A percentile compares a stretch with the other conserved stretches of the same genome.
These are phyloP conservation scores for Pyrus betulifolia DNA, from an alignment of 306 rosid species.

Conservation along the genomic window DNA sequence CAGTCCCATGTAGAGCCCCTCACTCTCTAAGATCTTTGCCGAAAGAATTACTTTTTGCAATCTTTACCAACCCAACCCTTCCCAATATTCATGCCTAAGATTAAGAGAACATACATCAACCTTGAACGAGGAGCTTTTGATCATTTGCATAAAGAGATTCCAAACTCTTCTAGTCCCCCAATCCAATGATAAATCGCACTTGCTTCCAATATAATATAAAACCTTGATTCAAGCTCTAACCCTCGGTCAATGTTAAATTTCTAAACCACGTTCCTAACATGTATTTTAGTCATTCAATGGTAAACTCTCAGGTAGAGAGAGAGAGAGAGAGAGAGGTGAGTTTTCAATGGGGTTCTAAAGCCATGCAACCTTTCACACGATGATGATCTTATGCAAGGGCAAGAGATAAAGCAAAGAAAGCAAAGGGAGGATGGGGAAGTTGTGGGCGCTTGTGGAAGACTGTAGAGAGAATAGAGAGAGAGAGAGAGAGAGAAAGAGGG, in stretches of 20 bases:
- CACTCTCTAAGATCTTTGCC: slow-evolving; percentile 26
- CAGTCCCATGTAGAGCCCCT: too few species aligned
- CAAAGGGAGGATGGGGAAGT: slow-evolving; percentile 1
- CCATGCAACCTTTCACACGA: slow-evolving; percentile 79
- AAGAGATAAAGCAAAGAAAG: slow-evolving; percentile 12
- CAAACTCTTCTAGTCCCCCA: slow-evolving; percentile 49
- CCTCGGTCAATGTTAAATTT: background rate
- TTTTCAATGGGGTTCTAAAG: slow-evolving; percentile 31
- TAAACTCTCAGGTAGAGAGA: background rate
- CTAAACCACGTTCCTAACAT: slow-evolving; percentile 19
- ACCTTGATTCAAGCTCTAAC: slow-evolving; percentile 8
- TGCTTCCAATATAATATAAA: background rate
- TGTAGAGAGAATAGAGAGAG: background rate
- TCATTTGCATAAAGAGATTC: slow-evolving; percentile 61
- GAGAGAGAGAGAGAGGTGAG: background rate
- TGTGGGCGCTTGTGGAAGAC: slow-evolving; percentile 20
- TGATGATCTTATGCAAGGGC: slow-evolving; percentile 19
- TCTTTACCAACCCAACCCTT: slow-evolving; percentile 21
- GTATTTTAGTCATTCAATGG: slow-evolving; percentile 13
- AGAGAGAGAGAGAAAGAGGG: background rate
- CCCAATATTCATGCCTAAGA: slow-evolving; percentile 28
- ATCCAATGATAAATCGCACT: slow-evolving; percentile 20
- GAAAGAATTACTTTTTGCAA: slow-evolving; percentile 46
- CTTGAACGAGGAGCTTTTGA: slow-evolving; percentile 34
- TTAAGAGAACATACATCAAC: slow-evolving; percentile 10